Evolutionary conservation across 2,329 filamentous ascomycete genomes (phyloP).

Genomic region (Cercospora sesami): DNA sequence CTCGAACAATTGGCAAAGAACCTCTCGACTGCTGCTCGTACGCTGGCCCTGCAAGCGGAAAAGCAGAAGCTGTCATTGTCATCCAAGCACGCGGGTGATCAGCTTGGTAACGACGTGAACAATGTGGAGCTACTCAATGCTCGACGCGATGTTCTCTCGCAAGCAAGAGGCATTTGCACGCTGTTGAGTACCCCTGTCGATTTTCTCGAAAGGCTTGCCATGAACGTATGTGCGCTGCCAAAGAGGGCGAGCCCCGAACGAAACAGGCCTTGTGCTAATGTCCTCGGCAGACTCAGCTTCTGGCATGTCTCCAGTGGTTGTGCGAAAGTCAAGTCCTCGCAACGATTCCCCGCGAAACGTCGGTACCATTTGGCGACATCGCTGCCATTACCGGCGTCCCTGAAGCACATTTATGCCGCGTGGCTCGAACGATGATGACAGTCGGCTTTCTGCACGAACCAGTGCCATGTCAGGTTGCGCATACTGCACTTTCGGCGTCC

Average conservation of each 20-base stretch:
- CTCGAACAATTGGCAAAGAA: background rate
- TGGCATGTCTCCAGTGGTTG: constrained; percentile 48
- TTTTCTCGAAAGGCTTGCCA: background rate
- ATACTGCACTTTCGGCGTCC: background rate
- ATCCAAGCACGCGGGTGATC: background rate
- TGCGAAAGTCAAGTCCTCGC: constrained; percentile 49
- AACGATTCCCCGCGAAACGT: constrained; percentile 46
- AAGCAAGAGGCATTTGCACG: background rate
- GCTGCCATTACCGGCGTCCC: constrained; percentile 48
- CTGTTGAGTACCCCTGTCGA: background rate
- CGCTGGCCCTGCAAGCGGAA: background rate
- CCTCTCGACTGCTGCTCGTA: background rate
- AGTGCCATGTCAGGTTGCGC: background rate
- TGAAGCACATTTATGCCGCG: constrained; percentile 26
- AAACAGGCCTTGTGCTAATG: background rate
- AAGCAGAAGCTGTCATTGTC: background rate
- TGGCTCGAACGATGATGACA: background rate
- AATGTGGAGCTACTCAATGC: background rate
- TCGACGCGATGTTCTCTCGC: background rate
- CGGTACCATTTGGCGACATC: constrained; percentile 43
- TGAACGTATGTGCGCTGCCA: background rate
- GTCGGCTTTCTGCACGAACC: background rate
- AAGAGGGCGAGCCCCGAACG: background rate
- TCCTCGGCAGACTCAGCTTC: constrained; percentile 31
- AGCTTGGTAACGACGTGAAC: background rate